Percentiles rank a stretch among this genome's conserved stretches.
Conservation (phyloP, 257 asterid species). For the Knoxia roxburghii region DNA sequence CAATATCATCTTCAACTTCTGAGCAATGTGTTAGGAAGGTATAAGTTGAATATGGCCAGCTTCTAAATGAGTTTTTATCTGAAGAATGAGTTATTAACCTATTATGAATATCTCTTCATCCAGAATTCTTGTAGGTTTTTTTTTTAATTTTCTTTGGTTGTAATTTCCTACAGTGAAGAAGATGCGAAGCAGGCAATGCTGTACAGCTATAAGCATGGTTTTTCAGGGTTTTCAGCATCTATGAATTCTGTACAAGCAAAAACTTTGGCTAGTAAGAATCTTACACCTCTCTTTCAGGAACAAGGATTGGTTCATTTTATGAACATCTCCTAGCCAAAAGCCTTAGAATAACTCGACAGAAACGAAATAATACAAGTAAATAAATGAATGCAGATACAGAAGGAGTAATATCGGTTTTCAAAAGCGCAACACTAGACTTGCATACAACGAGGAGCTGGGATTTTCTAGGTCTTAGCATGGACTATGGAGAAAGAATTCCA, state of each 20-base stretch:
- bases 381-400: slow-evolving; percentile 31
- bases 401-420: slow-evolving; percentile 57
- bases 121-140: neutral
- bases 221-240: slow-evolving; percentile 61
- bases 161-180: slow-evolving; percentile 31
- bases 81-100: neutral
- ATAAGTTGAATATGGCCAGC: neutral
- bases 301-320: neutral
- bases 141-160: neutral
- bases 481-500: slow-evolving; percentile 26
- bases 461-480: slow-evolving; percentile 50
- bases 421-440: slow-evolving; percentile 34
- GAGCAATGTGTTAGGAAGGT: slow-evolving; percentile 41
- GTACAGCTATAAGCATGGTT: slow-evolving; percentile 49
- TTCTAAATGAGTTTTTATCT: neutral
- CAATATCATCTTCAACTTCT: slow-evolving; percentile 45
- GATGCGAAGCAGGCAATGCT: slow-evolving; percentile 50
- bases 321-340: neutral
- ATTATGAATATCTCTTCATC: neutral
- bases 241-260: slow-evolving; percentile 52
- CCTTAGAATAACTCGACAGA: neutral
- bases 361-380: neutral
- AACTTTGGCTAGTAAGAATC: slow-evolving; percentile 34
- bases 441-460: slow-evolving; percentile 78
- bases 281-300: neutral